A percentile compares a stretch with the other conserved stretches of the same genome.
Conservation (phyloP, 495 filamentous ascomycete species). For the Neurospora sp. region DNA sequence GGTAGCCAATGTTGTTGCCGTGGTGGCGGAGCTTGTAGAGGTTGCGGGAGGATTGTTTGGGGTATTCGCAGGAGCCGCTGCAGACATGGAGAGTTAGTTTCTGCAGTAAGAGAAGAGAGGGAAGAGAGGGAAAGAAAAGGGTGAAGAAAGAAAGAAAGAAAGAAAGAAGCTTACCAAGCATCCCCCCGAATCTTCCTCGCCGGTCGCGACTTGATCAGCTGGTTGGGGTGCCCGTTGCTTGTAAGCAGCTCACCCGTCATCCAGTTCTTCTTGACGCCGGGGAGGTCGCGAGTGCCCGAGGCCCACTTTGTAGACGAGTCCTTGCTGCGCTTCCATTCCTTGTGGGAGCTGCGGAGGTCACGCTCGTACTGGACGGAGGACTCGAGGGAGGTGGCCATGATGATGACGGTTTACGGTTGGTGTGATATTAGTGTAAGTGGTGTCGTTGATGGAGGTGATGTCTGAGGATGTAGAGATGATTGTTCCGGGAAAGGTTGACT, state of each 20-base stretch:
- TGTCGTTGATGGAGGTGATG: background rate
- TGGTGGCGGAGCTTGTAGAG: background rate
- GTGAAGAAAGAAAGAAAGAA: background rate
- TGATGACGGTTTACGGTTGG: background rate
- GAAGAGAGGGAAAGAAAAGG: background rate
- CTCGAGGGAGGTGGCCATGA: conserved; percentile 12
- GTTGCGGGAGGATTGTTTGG: background rate
- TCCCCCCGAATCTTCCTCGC: conserved; percentile 1
- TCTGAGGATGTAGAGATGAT: background rate
- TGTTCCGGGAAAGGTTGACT: background rate
- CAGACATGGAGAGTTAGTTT: background rate
- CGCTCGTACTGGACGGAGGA: conserved; percentile 20
- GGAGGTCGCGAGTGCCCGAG: conserved; percentile 18
- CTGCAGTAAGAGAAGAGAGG: background rate
- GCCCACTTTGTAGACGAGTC: conserved; percentile 33
- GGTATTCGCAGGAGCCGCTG: background rate
- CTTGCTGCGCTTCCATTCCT: conserved; percentile 36
- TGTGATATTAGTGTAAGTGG: background rate
- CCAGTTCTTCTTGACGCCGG: conserved; percentile 14
- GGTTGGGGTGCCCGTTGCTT: conserved; percentile 9
- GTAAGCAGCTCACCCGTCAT: conserved; percentile 5
- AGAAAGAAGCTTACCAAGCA: conserved; percentile 6
- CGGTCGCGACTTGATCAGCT: conserved; percentile 24
- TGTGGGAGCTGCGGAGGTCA: conserved; percentile 33
- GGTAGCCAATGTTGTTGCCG: conserved; percentile 11